These are phyloP conservation scores for Knufia petricola DNA, from an alignment of 2,329 filamentous ascomycete genomes.

Conservation along the genomic window DNA sequence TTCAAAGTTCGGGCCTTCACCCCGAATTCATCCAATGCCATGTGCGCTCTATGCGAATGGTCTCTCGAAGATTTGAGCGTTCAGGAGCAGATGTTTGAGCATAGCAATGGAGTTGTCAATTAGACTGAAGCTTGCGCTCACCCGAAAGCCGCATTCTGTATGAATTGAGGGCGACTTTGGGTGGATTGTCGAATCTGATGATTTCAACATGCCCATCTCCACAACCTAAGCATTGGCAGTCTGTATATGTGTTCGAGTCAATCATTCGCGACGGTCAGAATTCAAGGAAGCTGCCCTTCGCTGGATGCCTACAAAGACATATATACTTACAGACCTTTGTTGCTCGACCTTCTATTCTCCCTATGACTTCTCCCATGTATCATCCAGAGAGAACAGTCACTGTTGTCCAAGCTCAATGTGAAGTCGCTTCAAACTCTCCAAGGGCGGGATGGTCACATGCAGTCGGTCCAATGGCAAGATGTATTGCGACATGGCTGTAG, in stretches of 20 bases:
- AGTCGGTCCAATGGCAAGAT: constrained; percentile 3
- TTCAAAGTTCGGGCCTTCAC: background rate
- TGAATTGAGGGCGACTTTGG: background rate
- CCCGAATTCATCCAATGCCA: background rate
- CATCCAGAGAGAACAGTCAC: too few relatives aligned
- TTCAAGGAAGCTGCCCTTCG: too few relatives aligned
- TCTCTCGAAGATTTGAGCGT: background rate
- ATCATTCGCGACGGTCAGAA: too few relatives aligned
- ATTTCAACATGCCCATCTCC: too few relatives aligned
- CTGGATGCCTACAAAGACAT: too few relatives aligned
- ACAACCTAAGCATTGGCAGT: too few relatives aligned
- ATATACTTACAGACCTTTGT: background rate
- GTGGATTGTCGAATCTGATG: background rate
- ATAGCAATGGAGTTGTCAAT: background rate
- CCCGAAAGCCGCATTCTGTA: background rate
- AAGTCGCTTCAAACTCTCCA: too few relatives aligned
- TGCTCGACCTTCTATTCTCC: too few relatives aligned
- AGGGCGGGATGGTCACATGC: too few relatives aligned
- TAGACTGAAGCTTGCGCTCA: background rate
- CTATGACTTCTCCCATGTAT: too few relatives aligned
- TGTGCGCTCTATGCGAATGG: background rate
- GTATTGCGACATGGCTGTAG: background rate
- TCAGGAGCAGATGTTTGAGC: background rate
- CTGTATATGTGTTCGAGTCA: too few relatives aligned
- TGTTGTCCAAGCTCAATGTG: too few relatives aligned